Evolutionary conservation across 345 rosid species (phyloP).

Genomic region (Nasturtium officinale): DNA sequence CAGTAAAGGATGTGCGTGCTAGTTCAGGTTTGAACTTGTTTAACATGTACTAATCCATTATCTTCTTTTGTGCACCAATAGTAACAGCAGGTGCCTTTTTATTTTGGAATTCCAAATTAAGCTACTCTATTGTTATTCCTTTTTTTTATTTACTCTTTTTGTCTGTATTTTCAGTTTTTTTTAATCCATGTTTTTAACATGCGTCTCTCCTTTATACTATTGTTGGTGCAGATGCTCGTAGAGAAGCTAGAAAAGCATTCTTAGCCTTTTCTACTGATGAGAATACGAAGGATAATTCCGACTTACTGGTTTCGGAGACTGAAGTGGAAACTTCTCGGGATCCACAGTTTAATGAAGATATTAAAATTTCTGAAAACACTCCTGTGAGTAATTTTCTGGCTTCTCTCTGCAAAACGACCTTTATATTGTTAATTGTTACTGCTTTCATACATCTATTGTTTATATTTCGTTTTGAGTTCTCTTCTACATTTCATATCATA

Average conservation of each 20-base stretch:
- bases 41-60: slow-evolving; percentile 15
- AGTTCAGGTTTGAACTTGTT: slow-evolving; percentile 46
- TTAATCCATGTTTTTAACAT: slow-evolving; percentile 22
- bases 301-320: slow-evolving; percentile 48
- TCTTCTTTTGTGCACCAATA: slow-evolving; percentile 22
- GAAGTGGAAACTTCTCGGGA: slow-evolving; percentile 47
- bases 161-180: neutral
- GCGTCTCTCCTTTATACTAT: slow-evolving; percentile 24
- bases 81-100: neutral
- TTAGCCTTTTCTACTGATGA: slow-evolving; percentile 81
- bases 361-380: slow-evolving; percentile 56
- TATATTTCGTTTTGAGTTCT: neutral
- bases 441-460: slow-evolving; percentile 9
- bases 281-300: slow-evolving; percentile 42
- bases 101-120: slow-evolving; percentile 16
- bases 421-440: slow-evolving; percentile 3
- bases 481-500: slow-evolving; percentile 12
- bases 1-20: slow-evolving; percentile 71
- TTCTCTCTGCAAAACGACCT: slow-evolving; percentile 23
- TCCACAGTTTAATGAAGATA: slow-evolving; percentile 48
- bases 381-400: slow-evolving; percentile 64
- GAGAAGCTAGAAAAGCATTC: slow-evolving; percentile 96
- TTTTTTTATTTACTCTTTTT: neutral
- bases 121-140: neutral
- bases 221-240: slow-evolving; percentile 67